These are phyloP conservation scores for Aegilops speltoides DNA, from an alignment of 176 grass and related monocot species.

Conservation along the genomic window DNA sequence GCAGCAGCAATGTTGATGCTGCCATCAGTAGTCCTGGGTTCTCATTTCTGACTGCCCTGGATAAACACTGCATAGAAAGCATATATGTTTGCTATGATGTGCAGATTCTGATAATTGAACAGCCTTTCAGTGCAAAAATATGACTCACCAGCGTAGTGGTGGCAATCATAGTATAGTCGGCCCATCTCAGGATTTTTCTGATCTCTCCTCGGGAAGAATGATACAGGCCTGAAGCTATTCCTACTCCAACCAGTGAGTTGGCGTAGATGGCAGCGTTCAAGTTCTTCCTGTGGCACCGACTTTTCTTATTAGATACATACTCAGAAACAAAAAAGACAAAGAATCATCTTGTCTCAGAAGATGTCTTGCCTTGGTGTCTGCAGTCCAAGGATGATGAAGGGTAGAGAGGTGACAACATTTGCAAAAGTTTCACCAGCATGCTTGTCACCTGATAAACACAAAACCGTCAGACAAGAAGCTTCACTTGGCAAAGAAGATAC, in stretches of 20 bases:
- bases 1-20: conserved; percentile 76
- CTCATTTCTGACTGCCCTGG: conserved; percentile 71
- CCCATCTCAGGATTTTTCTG: conserved; percentile 73
- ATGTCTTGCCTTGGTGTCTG: conserved; percentile 64
- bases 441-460: conserved; percentile 66
- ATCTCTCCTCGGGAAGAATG: conserved; percentile 75
- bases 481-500: neutral
- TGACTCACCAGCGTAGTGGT: conserved; percentile 62
- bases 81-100: neutral
- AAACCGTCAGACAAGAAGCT: neutral
- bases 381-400: conserved; percentile 84
- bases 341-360: neutral
- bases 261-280: conserved; percentile 66
- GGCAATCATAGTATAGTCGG: conserved; percentile 95
- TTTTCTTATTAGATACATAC: neutral
- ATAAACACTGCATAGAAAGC: conserved; percentile 62
- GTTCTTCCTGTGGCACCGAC: conserved; percentile 62
- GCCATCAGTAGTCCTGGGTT: conserved; percentile 81
- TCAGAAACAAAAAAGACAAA: neutral
- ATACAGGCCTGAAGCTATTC: conserved; percentile 85
- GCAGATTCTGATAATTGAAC: neutral
- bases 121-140: neutral
- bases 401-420: conserved; percentile 81
- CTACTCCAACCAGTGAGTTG: conserved; percentile 82
- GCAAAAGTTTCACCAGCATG: conserved; percentile 69